A percentile compares a stretch with the other conserved stretches of the same genome.
Conservation (phyloP, 2,329 filamentous ascomycete species). For the Chaetomiaceae sp. region DNA sequence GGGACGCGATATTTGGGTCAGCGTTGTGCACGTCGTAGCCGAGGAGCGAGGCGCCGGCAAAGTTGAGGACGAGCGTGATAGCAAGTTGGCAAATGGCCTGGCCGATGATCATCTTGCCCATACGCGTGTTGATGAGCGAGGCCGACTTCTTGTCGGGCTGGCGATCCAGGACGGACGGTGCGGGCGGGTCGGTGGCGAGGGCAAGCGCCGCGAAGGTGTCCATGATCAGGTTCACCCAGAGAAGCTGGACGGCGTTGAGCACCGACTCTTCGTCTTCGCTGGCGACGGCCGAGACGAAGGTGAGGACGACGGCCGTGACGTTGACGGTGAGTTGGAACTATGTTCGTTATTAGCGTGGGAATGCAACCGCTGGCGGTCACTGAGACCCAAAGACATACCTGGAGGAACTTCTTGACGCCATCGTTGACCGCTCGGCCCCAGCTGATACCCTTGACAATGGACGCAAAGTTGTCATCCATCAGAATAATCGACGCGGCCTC, state of each 20-base stretch:
- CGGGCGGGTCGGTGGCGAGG: conserved; percentile 39
- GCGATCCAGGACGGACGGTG: conserved; percentile 39
- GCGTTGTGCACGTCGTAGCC: conserved; percentile 43
- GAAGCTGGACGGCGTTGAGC: conserved; percentile 70
- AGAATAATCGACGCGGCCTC: conserved; percentile 58
- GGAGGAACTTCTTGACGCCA: conserved; percentile 60
- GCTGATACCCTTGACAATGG: conserved; percentile 60
- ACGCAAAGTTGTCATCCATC: conserved; percentile 59
- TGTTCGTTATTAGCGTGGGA: neutral
- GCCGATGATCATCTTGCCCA: conserved; percentile 89
- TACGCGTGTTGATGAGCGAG: conserved; percentile 66
- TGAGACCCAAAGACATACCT: conserved; percentile 32
- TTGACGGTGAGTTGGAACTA: conserved; percentile 68
- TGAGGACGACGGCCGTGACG: conserved; percentile 72
- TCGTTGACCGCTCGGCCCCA: conserved; percentile 64
- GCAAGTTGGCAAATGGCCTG: conserved; percentile 73
- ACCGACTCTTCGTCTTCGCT: conserved; percentile 60
- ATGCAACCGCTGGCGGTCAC: neutral
- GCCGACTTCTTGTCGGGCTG: conserved; percentile 72
- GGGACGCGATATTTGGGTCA: conserved; percentile 14
- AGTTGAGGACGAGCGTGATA: conserved; percentile 63
- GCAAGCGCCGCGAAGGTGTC: conserved; percentile 78
- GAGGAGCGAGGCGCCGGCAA: conserved; percentile 59
- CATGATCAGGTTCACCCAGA: conserved; percentile 85
- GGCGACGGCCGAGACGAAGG: conserved; percentile 71